Evolutionary conservation across 176 grass and related monocot genomes (phyloP).

Genomic region (Dendrocalamus sinicus): DNA sequence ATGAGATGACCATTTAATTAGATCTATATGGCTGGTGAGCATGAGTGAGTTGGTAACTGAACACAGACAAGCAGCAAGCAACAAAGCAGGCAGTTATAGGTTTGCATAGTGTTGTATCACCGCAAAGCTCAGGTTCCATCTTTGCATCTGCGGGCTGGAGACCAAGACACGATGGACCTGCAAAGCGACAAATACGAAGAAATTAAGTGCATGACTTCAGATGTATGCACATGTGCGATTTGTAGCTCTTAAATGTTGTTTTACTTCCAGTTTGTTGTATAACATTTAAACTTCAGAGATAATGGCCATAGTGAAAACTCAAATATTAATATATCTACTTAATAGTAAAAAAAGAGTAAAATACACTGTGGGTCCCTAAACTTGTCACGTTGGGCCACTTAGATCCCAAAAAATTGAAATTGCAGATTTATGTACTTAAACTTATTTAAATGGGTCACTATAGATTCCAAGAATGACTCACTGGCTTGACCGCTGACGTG

Average conservation of each 20-base stretch:
- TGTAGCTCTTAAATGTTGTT: neutral
- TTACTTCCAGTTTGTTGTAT: neutral
- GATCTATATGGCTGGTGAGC: constrained; percentile 22
- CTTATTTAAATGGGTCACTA: no score
- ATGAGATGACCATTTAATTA: neutral
- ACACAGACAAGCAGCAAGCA: neutral
- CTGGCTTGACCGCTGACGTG: no score
- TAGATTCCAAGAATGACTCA: no score
- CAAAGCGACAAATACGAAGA: neutral
- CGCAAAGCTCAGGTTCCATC: neutral
- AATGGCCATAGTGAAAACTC: neutral
- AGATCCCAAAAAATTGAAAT: no score
- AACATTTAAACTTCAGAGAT: neutral
- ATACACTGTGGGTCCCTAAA: no score
- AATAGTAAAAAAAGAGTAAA: neutral
- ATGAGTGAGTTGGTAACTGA: neutral
- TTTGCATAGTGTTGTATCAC: constrained; percentile 17
- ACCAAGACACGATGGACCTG: neutral
- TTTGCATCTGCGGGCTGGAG: neutral
- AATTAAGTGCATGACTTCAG: neutral
- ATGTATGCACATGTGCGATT: neutral
- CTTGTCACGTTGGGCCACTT: no score
- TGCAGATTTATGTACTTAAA: no score
- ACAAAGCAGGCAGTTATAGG: neutral
- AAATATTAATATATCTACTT: neutral